Conservation (phyloP, 2,329 filamentous ascomycete genomes). For the Lecanicillium sp. region DNA sequence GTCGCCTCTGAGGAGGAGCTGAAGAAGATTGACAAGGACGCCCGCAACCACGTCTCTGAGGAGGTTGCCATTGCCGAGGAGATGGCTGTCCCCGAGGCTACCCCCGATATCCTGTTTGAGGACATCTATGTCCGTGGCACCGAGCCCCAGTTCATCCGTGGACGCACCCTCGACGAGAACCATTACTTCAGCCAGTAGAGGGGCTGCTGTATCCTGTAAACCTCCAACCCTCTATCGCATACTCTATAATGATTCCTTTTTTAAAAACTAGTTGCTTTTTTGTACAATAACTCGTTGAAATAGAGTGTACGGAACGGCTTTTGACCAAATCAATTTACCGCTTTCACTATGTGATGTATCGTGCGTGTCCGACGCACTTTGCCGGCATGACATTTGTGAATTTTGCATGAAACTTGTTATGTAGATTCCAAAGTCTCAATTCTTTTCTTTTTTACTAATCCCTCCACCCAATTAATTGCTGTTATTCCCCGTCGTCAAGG, state of each 20-base stretch:
- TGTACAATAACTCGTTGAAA: conserved; percentile 7
- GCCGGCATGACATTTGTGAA: too few species aligned
- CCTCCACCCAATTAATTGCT: too few species aligned
- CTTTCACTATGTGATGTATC: too few species aligned
- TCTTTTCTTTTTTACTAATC: too few species aligned
- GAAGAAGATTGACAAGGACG: conserved; percentile 93
- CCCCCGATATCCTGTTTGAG: conserved; percentile 80
- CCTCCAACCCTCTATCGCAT: not conserved
- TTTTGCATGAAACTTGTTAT: too few species aligned
- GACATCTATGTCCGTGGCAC: conserved; percentile 88
- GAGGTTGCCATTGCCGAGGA: conserved; percentile 88
- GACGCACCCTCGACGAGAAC: conserved; percentile 85
- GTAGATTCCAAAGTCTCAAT: too few species aligned
- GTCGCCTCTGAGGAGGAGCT: conserved; percentile 90
- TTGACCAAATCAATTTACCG: too few species aligned
- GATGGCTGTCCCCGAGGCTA: conserved; percentile 75
- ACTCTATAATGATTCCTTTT: conserved; percentile 5
- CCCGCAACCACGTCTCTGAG: conserved; percentile 73
- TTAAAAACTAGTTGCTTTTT: conserved; percentile 3
- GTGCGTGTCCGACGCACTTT: too few species aligned
- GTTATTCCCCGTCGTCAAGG: too few species aligned
- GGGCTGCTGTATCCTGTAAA: conserved; percentile 4
- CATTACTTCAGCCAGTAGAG: conserved; percentile 68
- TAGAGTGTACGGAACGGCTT: conserved; percentile 1
- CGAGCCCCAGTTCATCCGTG: conserved; percentile 83